Base-by-base conservation (phyloP, 2,329 filamentous ascomycete genomes). In the Byssoonygena ceratinophila region DNA sequence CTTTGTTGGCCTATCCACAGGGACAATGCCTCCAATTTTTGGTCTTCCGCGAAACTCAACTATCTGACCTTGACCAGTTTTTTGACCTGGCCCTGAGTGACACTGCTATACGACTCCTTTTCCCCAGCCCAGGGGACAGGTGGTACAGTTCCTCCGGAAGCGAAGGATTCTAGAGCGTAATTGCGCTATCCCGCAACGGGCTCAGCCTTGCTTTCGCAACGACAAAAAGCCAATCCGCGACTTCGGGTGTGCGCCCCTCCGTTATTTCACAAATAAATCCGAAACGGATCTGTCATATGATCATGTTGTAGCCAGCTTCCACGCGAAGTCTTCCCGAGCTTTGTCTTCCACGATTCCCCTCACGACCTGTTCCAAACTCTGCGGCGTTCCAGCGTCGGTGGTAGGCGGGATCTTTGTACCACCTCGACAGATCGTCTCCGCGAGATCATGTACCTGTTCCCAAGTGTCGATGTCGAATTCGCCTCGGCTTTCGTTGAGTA, bases 401-500 rank as follows among this genome's bases (percentile, higher is more conserved):
- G 22, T 46, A 39, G 46, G 49, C 14, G 37, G 40, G 5, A 45
- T n/a, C 27, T 45, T 52, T 27, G 49, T 52, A 43, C 64, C 66
- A 23, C 74, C 72, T 54, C 74, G 83, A 66, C 89, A 95, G 45
- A 83, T 74, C 36, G 72, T 69, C 62, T 81, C 76, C 31, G 85
- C 88, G 41, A 75, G 71, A 56, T 82, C 76, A 58, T 82, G 80
- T 16, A 85, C 79, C 40, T 76, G 72, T 52, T 88, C 80, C 88
- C 90, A 96, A 57, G 84, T 82, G 12, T 81, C 76, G 58, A 85
- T 74, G 44, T 80, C 79, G 64, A 96, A 97, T 2, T 71, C 70
- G 0, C 91, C 91, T 61, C 91, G 82, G 62, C 88, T 94, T 69
- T 95, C 86, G 31, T 80, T 82, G 39, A 95, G 69, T 20, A 96